phyloP scores from a whole-genome alignment of 805 yeast species.

The Sungouiozyma ichnusensis region DNA sequence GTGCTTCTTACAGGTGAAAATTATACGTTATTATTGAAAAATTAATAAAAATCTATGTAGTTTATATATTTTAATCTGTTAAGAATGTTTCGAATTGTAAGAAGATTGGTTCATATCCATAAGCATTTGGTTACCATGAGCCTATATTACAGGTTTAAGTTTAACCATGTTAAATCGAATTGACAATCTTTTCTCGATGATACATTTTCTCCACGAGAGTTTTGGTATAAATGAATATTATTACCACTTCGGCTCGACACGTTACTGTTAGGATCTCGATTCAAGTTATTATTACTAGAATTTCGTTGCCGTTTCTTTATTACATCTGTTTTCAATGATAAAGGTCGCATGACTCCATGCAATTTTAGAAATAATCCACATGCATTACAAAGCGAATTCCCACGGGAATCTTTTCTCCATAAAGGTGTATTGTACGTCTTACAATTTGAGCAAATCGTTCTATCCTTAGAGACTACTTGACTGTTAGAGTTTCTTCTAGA shows the following conservation, averaged over 20 bases:
- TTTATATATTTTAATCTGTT: too few relatives aligned
- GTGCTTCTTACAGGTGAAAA: neutral
- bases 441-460: constrained; percentile 67
- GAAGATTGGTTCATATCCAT: too few relatives aligned
- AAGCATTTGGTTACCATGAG: too few relatives aligned
- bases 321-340: constrained; percentile 81
- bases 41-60: too few relatives aligned
- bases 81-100: too few relatives aligned
- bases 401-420: constrained; percentile 87
- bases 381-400: constrained; percentile 88
- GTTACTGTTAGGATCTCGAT: constrained; percentile 1
- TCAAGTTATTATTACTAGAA: constrained; percentile 19
- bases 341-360: constrained; percentile 87
- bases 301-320: constrained; percentile 77
- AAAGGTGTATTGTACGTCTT: constrained; percentile 83
- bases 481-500: constrained; percentile 12
- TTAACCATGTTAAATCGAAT: constrained; percentile 2
- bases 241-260: too few relatives aligned
- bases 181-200: too few relatives aligned
- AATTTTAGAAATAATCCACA: constrained; percentile 85
- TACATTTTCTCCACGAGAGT: too few relatives aligned
- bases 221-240: too few relatives aligned
- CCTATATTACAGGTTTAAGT: constrained; percentile 1
- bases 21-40: too few relatives aligned
- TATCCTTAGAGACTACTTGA: neutral